Percentiles rank a stretch among this genome's conserved stretches.
Conservation (phyloP, 257 asterid genomes). For the Datura wrightii region DNA sequence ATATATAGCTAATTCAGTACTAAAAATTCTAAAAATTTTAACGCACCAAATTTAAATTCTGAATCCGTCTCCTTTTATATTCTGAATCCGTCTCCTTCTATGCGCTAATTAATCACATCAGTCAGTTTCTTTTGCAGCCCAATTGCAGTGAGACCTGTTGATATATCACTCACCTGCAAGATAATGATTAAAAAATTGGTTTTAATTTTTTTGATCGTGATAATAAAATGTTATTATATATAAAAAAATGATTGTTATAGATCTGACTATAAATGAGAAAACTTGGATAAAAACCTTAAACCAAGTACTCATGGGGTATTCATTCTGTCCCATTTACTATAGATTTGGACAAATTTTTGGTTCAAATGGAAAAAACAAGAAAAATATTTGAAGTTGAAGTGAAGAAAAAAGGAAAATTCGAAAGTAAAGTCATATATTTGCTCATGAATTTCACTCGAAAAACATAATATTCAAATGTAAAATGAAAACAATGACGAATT, state of each 20-base stretch:
- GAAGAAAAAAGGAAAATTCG: not conserved
- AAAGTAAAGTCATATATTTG: not conserved
- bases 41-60: not conserved
- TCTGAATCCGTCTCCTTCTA: not conserved
- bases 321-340: not conserved
- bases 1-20: not conserved
- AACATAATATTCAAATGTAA: not conserved
- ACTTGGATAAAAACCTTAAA: not conserved
- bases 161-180: conserved; percentile 3
- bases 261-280: not conserved
- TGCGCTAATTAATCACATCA: not conserved
- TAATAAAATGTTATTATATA: not conserved
- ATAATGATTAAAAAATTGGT: not conserved
- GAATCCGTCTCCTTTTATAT: not conserved
- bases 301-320: not conserved
- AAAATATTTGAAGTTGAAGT: not conserved
- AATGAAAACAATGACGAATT: too few relatives aligned
- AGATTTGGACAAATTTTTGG: not conserved
- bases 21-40: not conserved
- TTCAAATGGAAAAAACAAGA: not conserved
- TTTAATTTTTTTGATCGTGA: not conserved
- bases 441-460: not conserved
- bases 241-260: not conserved
- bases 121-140: conserved; percentile 4
- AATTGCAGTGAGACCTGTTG: not conserved